These are phyloP conservation scores for Colletotrichum abscissum DNA, from an alignment of 2,329 filamentous ascomycete species.

Conservation along the genomic window DNA sequence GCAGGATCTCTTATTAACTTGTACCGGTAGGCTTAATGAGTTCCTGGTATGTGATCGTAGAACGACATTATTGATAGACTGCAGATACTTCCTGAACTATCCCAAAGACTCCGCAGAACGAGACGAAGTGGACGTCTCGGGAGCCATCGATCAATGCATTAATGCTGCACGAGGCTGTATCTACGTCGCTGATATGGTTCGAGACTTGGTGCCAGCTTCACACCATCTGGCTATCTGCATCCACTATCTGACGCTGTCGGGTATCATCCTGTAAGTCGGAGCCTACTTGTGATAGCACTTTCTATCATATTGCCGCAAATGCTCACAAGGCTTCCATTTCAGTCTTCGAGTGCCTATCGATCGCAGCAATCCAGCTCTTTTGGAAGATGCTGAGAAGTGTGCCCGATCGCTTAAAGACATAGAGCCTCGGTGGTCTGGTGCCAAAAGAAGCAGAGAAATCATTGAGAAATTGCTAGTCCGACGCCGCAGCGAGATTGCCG, in stretches of 20 bases:
- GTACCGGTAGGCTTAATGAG: constrained; percentile 30
- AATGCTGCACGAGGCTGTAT: constrained; percentile 42
- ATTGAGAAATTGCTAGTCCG: constrained; percentile 39
- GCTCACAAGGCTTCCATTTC: neutral
- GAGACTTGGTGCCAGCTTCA: constrained; percentile 41
- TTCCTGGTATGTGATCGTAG: neutral
- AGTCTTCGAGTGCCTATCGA: neutral
- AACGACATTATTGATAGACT: neutral
- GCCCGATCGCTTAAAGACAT: constrained; percentile 39
- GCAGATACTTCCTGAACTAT: constrained; percentile 4
- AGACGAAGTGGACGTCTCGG: neutral
- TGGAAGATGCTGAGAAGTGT: constrained; percentile 38
- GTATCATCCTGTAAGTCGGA: constrained; percentile 40
- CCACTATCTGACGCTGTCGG: constrained; percentile 42
- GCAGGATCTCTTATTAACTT: constrained; percentile 42
- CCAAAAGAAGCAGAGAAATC: constrained; percentile 39
- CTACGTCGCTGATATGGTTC: constrained; percentile 41
- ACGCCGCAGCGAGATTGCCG: neutral
- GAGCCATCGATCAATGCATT: constrained; percentile 37
- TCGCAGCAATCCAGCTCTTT: neutral
- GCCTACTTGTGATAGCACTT: neutral
- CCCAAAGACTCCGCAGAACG: neutral
- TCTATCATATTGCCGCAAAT: neutral
- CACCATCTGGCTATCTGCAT: constrained; percentile 43
- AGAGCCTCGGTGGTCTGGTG: constrained; percentile 41